A percentile compares a stretch with the other conserved stretches of the same genome.
Conservation (phyloP, 805 yeast genomes). For the Candida fluviatilis region DNA sequence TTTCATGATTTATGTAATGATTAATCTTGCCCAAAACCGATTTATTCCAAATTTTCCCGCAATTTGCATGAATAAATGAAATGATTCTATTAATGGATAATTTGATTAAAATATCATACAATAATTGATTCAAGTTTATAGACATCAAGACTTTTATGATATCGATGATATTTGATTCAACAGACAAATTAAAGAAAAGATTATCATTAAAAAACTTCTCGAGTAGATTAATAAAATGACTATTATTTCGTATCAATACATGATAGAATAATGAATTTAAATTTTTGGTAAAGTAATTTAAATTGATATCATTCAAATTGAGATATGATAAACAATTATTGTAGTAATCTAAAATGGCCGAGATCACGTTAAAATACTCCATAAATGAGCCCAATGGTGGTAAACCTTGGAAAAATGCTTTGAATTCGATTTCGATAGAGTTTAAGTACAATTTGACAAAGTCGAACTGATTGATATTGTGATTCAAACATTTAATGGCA, state of each 20-base stretch:
- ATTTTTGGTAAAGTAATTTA: conserved; percentile 22
- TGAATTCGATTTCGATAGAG: conserved; percentile 23
- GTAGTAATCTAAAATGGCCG: conserved; percentile 19
- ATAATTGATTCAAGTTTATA: conserved; percentile 17
- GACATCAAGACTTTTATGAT: conserved; percentile 13
- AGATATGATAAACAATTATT: conserved; percentile 18
- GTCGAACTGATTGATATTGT: conserved; percentile 26
- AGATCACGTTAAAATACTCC: conserved; percentile 14
- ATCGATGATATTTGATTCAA: conserved; percentile 14
- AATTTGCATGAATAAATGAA: conserved; percentile 21
- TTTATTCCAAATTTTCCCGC: conserved; percentile 35
- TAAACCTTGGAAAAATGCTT: conserved; percentile 3
- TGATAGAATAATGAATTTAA: conserved; percentile 24
- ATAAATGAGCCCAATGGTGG: conserved; percentile 10
- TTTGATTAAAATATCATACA: conserved; percentile 28
- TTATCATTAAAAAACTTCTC: conserved; percentile 7
- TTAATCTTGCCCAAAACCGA: conserved; percentile 31
- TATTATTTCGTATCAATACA: conserved; percentile 10
- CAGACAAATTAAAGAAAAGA: conserved; percentile 7
- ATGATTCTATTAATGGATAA: conserved; percentile 36
- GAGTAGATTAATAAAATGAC: conserved; percentile 5
- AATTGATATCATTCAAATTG: conserved; percentile 17
- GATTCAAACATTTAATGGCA: conserved; percentile 36
- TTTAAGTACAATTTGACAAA: conserved; percentile 31
- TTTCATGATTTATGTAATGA: conserved; percentile 33